Percentiles rank a stretch among this genome's conserved stretches.
phyloP scores from a whole-genome alignment of 768 basidiomycete species.

The Lanmaoa pseudosensibilis region DNA sequence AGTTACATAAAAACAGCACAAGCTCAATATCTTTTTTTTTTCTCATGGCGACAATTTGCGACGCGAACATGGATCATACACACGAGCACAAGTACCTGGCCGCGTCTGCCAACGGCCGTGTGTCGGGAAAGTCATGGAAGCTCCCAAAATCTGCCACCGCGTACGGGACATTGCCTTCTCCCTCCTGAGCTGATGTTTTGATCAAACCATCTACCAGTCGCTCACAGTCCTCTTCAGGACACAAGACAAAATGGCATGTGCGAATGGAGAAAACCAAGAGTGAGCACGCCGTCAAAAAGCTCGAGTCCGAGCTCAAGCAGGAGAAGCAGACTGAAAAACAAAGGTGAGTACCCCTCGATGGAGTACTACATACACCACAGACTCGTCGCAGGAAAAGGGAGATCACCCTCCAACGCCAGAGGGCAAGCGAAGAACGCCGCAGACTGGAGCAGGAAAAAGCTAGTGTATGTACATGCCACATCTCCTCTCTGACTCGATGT shows the following conservation, averaged over 20 bases:
- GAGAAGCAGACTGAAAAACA: slow-evolving; percentile 70
- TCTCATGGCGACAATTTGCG: slow-evolving; percentile 17
- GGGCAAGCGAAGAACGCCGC: slow-evolving; percentile 68
- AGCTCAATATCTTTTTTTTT: slow-evolving; percentile 15
- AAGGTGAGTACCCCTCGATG: slow-evolving; percentile 41
- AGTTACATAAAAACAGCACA: slow-evolving; percentile 27
- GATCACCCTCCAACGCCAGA: slow-evolving; percentile 69
- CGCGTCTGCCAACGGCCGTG: slow-evolving; percentile 62
- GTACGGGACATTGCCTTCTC: slow-evolving; percentile 35
- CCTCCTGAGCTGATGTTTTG: slow-evolving; percentile 1
- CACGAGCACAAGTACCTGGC: slow-evolving; percentile 39
- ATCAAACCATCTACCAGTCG: slow-evolving; percentile 44
- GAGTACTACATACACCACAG: not conserved
- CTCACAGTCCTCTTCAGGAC: slow-evolving; percentile 61
- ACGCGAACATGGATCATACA: not conserved
- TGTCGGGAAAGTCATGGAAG: slow-evolving; percentile 75
- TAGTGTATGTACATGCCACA: slow-evolving; percentile 18
- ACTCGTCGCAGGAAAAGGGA: slow-evolving; percentile 53
- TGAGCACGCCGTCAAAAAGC: slow-evolving; percentile 68
- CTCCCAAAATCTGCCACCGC: slow-evolving; percentile 46
- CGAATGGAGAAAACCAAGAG: slow-evolving; percentile 70
- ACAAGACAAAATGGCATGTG: slow-evolving; percentile 70
- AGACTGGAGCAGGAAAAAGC: slow-evolving; percentile 47
- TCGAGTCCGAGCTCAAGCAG: slow-evolving; percentile 70
- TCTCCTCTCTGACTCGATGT: not conserved